Percentiles rank a stretch among this genome's conserved stretches.
Evolutionary conservation across 441 rosid genomes (phyloP).

Genomic region (Croton setiger): DNA sequence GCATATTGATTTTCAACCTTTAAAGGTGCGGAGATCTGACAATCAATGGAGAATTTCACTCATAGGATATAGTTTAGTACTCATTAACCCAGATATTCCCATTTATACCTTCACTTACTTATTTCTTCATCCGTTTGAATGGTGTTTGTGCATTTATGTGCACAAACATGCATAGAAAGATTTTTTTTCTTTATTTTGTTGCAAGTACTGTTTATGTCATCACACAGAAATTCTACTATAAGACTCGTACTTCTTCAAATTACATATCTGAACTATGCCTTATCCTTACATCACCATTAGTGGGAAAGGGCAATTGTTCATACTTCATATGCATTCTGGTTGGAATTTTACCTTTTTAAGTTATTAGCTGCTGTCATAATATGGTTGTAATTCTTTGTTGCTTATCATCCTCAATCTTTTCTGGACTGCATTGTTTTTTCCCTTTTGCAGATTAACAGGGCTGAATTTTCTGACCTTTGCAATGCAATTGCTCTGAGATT

Average conservation of each 20-base stretch:
- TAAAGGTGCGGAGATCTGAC: background rate
- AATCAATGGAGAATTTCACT: background rate
- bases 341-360: background rate
- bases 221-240: background rate
- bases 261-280: background rate
- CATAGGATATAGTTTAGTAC: background rate
- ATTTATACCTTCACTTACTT: background rate
- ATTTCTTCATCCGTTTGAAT: no score
- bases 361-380: background rate
- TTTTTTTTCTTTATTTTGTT: background rate
- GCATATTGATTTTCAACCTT: background rate
- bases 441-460: conserved; percentile 67
- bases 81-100: background rate
- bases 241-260: background rate
- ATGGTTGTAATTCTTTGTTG: background rate
- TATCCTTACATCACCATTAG: background rate
- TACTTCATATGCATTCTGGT: background rate
- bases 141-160: no score
- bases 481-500: conserved; percentile 93
- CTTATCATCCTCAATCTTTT: conserved; percentile 9
- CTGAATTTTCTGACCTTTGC: conserved; percentile 90
- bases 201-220: background rate
- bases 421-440: conserved; percentile 14
- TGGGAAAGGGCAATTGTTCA: background rate
- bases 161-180: no score